A percentile compares a stretch with the other conserved stretches of the same genome.
Evolutionary conservation across 139 green algal genomes (phyloP).

Genomic region (Picochlorum costavermella): DNA sequence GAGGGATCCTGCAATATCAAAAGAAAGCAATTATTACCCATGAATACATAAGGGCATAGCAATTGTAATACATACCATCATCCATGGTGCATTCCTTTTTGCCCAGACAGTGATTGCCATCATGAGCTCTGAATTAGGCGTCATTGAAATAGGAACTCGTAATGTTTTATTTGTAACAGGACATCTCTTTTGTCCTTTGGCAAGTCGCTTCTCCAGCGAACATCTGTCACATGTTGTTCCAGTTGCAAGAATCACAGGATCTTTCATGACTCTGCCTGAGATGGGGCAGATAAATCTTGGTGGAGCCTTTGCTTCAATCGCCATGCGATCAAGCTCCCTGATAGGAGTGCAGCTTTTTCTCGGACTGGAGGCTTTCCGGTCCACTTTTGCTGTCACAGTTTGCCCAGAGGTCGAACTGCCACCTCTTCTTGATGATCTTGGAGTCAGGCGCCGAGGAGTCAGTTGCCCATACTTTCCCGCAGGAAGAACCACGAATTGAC

Average conservation of each 20-base stretch:
- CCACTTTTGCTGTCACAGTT: not conserved
- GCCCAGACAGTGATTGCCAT: conserved; percentile 48
- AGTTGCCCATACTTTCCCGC: not conserved
- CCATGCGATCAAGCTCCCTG: not conserved
- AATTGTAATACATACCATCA: conserved; percentile 27
- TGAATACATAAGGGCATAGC: conserved; percentile 7
- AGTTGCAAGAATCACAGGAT: conserved; percentile 46
- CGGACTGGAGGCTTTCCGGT: not conserved
- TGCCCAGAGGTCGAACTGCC: not conserved
- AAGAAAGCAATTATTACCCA: not conserved
- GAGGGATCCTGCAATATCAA: not conserved
- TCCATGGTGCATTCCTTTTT: conserved; percentile 33
- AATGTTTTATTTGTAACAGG: conserved; percentile 38
- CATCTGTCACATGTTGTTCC: conserved; percentile 42
- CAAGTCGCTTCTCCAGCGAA: conserved; percentile 39
- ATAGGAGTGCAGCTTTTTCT: not conserved
- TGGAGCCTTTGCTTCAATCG: conserved; percentile 31
- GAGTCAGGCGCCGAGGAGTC: not conserved
- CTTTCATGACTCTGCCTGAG: conserved; percentile 48
- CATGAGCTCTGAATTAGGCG: conserved; percentile 38
- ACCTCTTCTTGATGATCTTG: not conserved
- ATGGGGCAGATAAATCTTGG: conserved; percentile 53
- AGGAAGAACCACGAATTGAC: not conserved
- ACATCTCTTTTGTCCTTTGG: conserved; percentile 33
- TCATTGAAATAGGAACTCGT: conserved; percentile 31